A percentile compares a stretch with the other conserved stretches of the same genome.
Evolutionary conservation across 345 rosid genomes (phyloP).

Genomic region (Bruguiera parviflora): DNA sequence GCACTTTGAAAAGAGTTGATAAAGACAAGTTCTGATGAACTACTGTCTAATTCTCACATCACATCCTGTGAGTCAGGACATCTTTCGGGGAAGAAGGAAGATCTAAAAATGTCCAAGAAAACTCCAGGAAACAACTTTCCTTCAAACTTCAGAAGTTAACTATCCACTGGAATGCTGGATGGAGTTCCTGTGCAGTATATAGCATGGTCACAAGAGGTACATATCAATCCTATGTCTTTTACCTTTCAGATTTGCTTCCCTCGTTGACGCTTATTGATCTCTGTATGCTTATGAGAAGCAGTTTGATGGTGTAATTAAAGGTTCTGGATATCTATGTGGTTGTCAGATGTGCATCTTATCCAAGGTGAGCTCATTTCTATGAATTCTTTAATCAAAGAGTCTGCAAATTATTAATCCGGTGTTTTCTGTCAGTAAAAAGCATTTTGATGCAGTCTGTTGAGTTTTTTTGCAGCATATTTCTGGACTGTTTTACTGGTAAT

Average conservation of each 20-base stretch:
- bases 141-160: conserved; percentile 62
- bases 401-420: neutral
- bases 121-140: conserved; percentile 54
- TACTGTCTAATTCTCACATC: conserved; percentile 14
- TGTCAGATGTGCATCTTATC: conserved; percentile 49
- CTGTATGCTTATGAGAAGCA: conserved; percentile 40
- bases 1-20: conserved; percentile 26
- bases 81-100: conserved; percentile 37
- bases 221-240: conserved; percentile 4
- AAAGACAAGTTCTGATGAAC: conserved; percentile 25
- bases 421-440: neutral
- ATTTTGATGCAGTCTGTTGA: neutral
- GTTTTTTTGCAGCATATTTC: neutral
- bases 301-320: conserved; percentile 49
- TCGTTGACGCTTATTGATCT: conserved; percentile 20
- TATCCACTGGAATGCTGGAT: conserved; percentile 70
- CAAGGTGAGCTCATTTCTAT: conserved; percentile 34
- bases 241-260: conserved; percentile 5
- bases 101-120: conserved; percentile 25
- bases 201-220: conserved; percentile 68
- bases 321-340: conserved; percentile 55
- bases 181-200: conserved; percentile 63
- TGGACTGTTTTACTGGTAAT: conserved; percentile 30
- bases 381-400: neutral
- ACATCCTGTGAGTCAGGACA: conserved; percentile 19